phyloP scores from a whole-genome alignment of 2,329 filamentous ascomycete species.

The Botrytis squamosa region DNA sequence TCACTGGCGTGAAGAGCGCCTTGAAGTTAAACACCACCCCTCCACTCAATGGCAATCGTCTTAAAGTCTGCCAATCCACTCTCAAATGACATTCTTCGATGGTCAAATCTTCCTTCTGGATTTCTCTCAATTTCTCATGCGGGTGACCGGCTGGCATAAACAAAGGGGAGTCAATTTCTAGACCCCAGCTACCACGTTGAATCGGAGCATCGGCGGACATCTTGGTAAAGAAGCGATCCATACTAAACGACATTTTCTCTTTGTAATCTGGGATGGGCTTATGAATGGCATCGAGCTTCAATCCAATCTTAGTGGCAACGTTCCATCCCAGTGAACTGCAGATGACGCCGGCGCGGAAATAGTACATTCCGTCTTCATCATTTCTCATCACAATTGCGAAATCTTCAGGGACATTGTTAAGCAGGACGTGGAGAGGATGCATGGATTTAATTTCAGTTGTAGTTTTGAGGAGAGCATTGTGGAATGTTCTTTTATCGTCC shows the following conservation, averaged over 20 bases:
- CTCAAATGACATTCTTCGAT: conserved; percentile 64
- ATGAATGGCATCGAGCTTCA: conserved; percentile 70
- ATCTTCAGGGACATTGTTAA: conserved; percentile 81
- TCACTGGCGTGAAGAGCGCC: conserved; percentile 73
- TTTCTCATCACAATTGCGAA: conserved; percentile 76
- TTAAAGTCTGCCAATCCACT: conserved; percentile 86
- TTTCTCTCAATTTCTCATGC: conserved; percentile 58
- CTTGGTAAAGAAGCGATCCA: conserved; percentile 82
- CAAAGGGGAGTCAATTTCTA: conserved; percentile 73
- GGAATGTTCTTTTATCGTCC: conserved; percentile 54
- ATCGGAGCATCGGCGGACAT: conserved; percentile 73
- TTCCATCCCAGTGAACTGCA: conserved; percentile 83
- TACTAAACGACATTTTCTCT: conserved; percentile 82
- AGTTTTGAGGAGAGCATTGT: conserved; percentile 67
- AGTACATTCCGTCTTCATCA: conserved; percentile 68
- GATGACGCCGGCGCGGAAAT: conserved; percentile 71
- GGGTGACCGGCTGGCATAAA: conserved; percentile 70
- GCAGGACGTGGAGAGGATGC: conserved; percentile 66
- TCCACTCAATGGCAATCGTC: conserved; percentile 72
- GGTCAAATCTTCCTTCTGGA: conserved; percentile 56
- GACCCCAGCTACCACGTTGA: conserved; percentile 80
- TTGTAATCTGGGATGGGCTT: conserved; percentile 76
- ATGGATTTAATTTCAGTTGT: conserved; percentile 59
- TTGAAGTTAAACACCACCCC: conserved; percentile 87
- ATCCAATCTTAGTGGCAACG: conserved; percentile 69